Percentiles rank a stretch among this genome's conserved stretches.
phyloP scores from a whole-genome alignment of 371 early-diverging fungal genomes.

The Globomyces sp. region DNA sequence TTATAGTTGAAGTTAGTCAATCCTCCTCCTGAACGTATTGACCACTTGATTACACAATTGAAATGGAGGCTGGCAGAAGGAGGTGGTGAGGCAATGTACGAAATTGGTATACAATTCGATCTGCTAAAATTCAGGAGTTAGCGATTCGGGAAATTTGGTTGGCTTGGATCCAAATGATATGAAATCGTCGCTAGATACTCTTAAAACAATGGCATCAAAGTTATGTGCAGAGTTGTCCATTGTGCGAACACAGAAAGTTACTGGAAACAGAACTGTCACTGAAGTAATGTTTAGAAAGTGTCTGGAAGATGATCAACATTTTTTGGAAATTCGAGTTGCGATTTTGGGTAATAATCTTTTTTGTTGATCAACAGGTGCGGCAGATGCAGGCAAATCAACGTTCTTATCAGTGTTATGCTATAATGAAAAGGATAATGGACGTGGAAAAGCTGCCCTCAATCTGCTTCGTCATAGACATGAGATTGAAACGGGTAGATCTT shows the following conservation, averaged over 20 bases:
- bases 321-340: constrained; percentile 77
- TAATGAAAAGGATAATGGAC: constrained; percentile 82
- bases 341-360: constrained; percentile 57
- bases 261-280: constrained; percentile 46
- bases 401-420: constrained; percentile 79
- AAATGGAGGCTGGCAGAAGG: constrained; percentile 92
- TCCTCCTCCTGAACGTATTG: constrained; percentile 66
- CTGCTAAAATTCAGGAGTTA: constrained; percentile 41
- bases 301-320: constrained; percentile 56
- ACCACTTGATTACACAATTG: constrained; percentile 87
- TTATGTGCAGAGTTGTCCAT: constrained; percentile 42
- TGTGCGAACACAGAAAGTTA: constrained; percentile 30
- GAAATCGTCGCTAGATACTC: constrained; percentile 57
- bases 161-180: constrained; percentile 64
- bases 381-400: constrained; percentile 81
- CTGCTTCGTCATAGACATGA: constrained; percentile 89
- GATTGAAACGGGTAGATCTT: constrained; percentile 83
- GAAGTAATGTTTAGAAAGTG: constrained; percentile 64
- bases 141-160: constrained; percentile 81
- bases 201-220: constrained; percentile 59
- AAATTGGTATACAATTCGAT: constrained; percentile 56
- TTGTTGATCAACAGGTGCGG: constrained; percentile 34
- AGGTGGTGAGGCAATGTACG: constrained; percentile 82
- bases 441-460: constrained; percentile 80
- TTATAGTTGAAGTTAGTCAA: constrained; percentile 70